Evolutionary conservation across 345 rosid species (phyloP).

Genomic region (Hirschfeldia incana): DNA sequence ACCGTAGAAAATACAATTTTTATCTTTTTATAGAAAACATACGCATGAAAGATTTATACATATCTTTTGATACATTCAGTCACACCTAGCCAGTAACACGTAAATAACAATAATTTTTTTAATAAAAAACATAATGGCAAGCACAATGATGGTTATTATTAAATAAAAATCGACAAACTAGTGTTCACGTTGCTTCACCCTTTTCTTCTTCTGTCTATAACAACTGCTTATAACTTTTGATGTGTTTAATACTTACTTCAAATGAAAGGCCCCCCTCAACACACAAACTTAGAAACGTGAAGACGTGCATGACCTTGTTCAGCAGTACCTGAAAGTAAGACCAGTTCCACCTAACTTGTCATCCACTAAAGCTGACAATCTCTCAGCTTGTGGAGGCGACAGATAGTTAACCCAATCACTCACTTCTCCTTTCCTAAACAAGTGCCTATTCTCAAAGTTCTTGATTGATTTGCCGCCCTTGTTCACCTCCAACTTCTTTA

Average conservation of each 20-base stretch:
- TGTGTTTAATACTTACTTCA: background rate
- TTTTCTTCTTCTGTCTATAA: background rate
- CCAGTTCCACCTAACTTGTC: slow-evolving; percentile 53
- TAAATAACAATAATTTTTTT: background rate
- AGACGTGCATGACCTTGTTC: slow-evolving; percentile 17
- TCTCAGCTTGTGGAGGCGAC: slow-evolving; percentile 43
- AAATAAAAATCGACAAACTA: slow-evolving; percentile 8
- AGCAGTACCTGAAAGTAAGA: slow-evolving; percentile 45
- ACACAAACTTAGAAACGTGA: background rate
- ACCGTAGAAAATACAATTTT: background rate
- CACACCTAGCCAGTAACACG: background rate
- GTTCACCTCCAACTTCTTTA: slow-evolving; percentile 49
- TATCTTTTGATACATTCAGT: background rate
- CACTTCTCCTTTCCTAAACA: slow-evolving; percentile 54
- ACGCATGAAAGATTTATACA: background rate
- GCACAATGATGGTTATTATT: slow-evolving; percentile 4
- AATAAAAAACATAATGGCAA: slow-evolving; percentile 5
- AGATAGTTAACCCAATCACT: slow-evolving; percentile 53
- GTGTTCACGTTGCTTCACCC: slow-evolving; percentile 17
- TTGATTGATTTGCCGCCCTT: slow-evolving; percentile 45
- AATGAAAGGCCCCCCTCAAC: background rate
- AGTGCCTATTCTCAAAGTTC: slow-evolving; percentile 43
- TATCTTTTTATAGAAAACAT: background rate
- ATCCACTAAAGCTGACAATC: slow-evolving; percentile 41
- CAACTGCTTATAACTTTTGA: background rate